Conservation (phyloP, 2,329 filamentous ascomycete species). For the Sporothrix curviconia region DNA sequence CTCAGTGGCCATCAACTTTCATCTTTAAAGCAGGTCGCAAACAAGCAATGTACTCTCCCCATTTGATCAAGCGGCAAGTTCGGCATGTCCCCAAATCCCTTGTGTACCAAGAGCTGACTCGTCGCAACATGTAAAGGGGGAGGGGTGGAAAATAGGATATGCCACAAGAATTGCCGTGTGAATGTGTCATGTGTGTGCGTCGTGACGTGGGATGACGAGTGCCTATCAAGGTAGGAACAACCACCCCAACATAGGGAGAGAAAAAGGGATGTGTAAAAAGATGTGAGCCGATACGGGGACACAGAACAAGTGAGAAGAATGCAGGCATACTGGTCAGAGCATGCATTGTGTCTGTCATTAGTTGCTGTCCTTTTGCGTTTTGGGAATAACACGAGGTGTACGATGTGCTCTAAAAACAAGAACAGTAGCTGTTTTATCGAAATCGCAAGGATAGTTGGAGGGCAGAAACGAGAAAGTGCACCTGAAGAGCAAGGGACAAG, state of each 20-base stretch:
- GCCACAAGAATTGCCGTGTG: background rate
- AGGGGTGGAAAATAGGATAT: background rate
- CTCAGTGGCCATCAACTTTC: background rate
- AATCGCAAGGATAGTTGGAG: no score
- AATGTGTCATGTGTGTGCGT: background rate
- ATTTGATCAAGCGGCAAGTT: background rate
- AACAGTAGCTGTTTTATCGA: no score
- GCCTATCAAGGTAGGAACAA: background rate
- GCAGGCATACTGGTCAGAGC: no score
- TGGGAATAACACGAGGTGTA: no score
- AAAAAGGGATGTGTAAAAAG: background rate
- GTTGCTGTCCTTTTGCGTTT: no score
- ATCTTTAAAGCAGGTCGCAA: background rate
- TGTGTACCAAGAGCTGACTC: background rate
- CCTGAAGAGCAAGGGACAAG: no score
- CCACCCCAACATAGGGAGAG: background rate
- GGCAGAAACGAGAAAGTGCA: no score
- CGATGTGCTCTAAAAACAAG: no score
- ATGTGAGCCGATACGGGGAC: background rate
- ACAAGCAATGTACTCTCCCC: background rate
- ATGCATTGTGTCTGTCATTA: no score
- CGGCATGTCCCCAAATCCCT: background rate
- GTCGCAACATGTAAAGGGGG: background rate
- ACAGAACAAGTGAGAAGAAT: no score
- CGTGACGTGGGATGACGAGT: constrained; percentile 10